Evolutionary conservation across 2,329 filamentous ascomycete species (phyloP), one percentile per base, ranked within the genome.

Genomic region (Dactylella cylindrospora): DNA sequence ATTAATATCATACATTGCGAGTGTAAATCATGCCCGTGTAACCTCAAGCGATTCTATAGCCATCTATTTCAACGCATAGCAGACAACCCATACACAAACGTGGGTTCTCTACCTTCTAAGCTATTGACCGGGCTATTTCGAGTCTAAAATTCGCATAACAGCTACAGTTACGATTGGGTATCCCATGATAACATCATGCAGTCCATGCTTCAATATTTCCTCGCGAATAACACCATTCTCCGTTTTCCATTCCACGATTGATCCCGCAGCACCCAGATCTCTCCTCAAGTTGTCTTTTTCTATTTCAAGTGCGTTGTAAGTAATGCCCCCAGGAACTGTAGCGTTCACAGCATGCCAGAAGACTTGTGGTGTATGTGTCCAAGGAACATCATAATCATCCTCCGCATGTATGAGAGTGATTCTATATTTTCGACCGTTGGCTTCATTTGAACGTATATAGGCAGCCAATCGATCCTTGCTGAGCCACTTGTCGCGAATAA

Each of bases 111-210:
- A n/a, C n/a, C n/a, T n/a, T 8, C 19, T 5, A 40, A 40, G 13
- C 13, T n/a, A 29, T 31, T 10, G 3, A 7, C 9, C 1, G 12
- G 29, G 12, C 12, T 28, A 59, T 38, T 40, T 46, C 13, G 46
- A 32, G 25, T 40, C 32, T 12, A 82, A 79, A 0, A 76, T 76
- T 5, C 74, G 72, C 66, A 76, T 73, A 6, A 82, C 72, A 1
- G 80, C 79, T 54, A 79, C 67, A 32, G 75, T 78, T 0, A 81
- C 74, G 3, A 79, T 72, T 0, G 79, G 78, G 68, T 81, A 79
- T 3, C 76, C 76, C 80, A 83, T 82, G 41, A 81, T 76, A 26
- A 75, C 73, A 70, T 83, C 80, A 51, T 83, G 80, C 12, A 81
- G 68, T 0, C 80, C 80, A 65, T 77, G 76, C 68, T 79, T 79